Evolutionary conservation across 352 stramenopile species (phyloP).

Genomic region (Phytophthora lateralis): DNA sequence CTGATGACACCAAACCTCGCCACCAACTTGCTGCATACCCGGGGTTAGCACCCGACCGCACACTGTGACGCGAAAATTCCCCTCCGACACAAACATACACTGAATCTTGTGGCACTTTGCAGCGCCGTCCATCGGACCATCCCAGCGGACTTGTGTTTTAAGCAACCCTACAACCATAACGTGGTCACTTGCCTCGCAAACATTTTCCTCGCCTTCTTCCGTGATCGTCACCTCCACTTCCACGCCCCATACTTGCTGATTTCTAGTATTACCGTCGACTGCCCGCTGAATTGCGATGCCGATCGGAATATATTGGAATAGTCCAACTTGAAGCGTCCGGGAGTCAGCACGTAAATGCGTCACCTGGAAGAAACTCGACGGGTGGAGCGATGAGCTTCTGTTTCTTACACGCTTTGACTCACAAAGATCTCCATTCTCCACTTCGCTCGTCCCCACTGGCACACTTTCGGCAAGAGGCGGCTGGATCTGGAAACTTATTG

Average conservation of each 20-base stretch:
- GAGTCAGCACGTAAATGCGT: conserved; percentile 18
- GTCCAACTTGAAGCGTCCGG: conserved; percentile 8
- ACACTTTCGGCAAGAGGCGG: background rate
- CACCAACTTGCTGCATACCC: conserved; percentile 19
- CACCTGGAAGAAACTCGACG: conserved; percentile 30
- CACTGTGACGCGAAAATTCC: conserved; percentile 52
- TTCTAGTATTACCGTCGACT: background rate
- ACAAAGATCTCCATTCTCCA: conserved; percentile 14
- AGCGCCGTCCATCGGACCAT: conserved; percentile 4
- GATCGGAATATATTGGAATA: conserved; percentile 40
- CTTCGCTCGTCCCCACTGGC: background rate
- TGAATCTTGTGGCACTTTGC: conserved; percentile 46
- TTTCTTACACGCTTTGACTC: conserved; percentile 10
- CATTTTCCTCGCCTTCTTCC: conserved; percentile 33
- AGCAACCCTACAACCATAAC: conserved; percentile 49
- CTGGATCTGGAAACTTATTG: conserved; percentile 41
- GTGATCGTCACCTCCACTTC: conserved; percentile 42
- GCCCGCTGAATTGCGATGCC: conserved; percentile 19
- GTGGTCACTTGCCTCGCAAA: conserved; percentile 22
- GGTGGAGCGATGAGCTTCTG: conserved; percentile 14
- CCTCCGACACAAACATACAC: conserved; percentile 70
- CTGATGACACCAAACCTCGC: conserved; percentile 51
- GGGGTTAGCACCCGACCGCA: conserved; percentile 30
- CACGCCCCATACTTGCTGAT: conserved; percentile 14
- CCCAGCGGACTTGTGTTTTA: conserved; percentile 36